Evolutionary conservation across 1,284 basidiomycete genomes (phyloP).

Genomic region (Pterula multifida): DNA sequence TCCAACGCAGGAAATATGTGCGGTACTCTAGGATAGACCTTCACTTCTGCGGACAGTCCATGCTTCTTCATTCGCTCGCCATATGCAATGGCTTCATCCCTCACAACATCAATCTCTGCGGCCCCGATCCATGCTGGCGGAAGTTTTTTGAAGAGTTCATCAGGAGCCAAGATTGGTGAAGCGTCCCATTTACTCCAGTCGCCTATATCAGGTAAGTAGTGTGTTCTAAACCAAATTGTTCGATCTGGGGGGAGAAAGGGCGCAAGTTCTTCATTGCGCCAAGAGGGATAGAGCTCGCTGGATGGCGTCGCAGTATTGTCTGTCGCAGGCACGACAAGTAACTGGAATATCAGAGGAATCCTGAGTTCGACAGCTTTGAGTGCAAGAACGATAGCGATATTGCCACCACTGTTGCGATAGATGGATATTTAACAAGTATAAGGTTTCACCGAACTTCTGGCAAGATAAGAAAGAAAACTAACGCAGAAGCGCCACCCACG

Average conservation of each 20-base stretch:
- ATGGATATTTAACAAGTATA: too few relatives aligned
- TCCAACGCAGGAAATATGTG: constrained; percentile 66
- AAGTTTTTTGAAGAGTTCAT: constrained; percentile 34
- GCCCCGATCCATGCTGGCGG: constrained; percentile 54
- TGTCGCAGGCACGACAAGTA: constrained; percentile 57
- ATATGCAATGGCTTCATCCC: constrained; percentile 56
- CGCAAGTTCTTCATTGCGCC: constrained; percentile 46
- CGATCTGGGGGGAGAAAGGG: constrained; percentile 44
- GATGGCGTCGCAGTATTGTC: constrained; percentile 47
- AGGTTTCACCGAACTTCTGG: too few relatives aligned
- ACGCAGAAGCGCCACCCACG: constrained; percentile 63
- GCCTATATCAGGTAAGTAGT: constrained; percentile 50
- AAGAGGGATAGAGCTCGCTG: constrained; percentile 32
- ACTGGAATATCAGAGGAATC: constrained; percentile 48
- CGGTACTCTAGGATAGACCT: constrained; percentile 49
- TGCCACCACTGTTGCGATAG: constrained; percentile 54
- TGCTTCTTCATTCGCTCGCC: constrained; percentile 42
- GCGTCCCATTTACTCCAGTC: constrained; percentile 56
- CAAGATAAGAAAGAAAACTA: constrained; percentile 7
- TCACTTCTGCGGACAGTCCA: constrained; percentile 43
- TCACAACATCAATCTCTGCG: constrained; percentile 54
- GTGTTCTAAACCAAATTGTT: constrained; percentile 63
- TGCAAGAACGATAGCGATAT: constrained; percentile 54
- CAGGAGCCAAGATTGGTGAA: constrained; percentile 57
- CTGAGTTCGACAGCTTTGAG: constrained; percentile 43